Evolutionary conservation across 352 stramenopile species (phyloP).

Genomic region (Globisporangium paddicum): DNA sequence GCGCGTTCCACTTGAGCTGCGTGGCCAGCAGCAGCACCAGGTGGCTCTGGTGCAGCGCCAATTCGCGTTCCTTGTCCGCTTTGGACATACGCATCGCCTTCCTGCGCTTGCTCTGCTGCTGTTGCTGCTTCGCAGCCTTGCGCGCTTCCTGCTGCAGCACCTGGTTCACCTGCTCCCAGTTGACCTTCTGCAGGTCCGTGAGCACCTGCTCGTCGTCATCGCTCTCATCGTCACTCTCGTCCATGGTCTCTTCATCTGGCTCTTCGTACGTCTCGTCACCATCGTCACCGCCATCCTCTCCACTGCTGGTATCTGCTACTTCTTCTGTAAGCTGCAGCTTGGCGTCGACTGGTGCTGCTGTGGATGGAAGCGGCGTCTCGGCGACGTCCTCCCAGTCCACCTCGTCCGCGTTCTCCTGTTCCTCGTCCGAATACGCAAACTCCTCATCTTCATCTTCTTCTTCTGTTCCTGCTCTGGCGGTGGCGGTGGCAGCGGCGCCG

Average conservation of each 20-base stretch:
- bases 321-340: neutral
- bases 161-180: constrained; percentile 70
- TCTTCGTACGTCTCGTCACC: constrained; percentile 10
- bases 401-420: constrained; percentile 43
- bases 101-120: constrained; percentile 23
- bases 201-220: constrained; percentile 10
- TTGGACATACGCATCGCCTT: constrained; percentile 45
- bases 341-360: neutral
- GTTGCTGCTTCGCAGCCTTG: constrained; percentile 12
- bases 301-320: neutral
- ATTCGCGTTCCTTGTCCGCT: constrained; percentile 55
- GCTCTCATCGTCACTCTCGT: constrained; percentile 10
- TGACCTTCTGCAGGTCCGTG: constrained; percentile 37
- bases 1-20: constrained; percentile 38
- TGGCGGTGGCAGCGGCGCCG: neutral
- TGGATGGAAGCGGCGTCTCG: neutral
- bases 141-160: constrained; percentile 29
- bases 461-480: neutral
- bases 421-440: constrained; percentile 45
- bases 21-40: constrained; percentile 54
- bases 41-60: constrained; percentile 63
- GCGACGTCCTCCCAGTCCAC: constrained; percentile 65
- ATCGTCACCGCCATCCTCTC: constrained; percentile 1
- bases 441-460: constrained; percentile 41
- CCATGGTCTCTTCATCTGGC: constrained; percentile 14